Conservation (phyloP, 177 flowering plant genomes). For the Vitis hybrid region DNA sequence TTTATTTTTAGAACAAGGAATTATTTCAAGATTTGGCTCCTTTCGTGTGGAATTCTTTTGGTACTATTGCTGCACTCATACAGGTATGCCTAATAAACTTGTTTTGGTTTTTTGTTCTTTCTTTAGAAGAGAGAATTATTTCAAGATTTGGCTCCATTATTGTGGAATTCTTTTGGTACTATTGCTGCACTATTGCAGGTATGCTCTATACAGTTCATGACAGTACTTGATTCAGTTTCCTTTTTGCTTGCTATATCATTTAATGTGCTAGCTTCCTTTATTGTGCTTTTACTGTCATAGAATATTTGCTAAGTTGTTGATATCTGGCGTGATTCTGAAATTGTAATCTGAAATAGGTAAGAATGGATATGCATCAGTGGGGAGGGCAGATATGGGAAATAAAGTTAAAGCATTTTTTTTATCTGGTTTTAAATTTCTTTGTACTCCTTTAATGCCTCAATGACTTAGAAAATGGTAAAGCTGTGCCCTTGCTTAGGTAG, state of each 20-base stretch:
- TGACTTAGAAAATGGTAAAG: neutral
- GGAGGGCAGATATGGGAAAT: neutral
- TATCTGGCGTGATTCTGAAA: neutral
- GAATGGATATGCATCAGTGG: neutral
- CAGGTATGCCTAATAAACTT: slow-evolving; percentile 37
- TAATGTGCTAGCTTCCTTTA: neutral
- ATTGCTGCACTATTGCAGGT: slow-evolving; percentile 65
- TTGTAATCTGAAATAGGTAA: neutral
- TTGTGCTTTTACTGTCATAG: neutral
- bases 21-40: slow-evolving; percentile 72
- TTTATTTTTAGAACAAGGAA: slow-evolving; percentile 54
- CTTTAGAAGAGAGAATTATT: slow-evolving; percentile 49
- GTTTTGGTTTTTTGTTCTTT: slow-evolving; percentile 17
- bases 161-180: slow-evolving; percentile 65
- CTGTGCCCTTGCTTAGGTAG: neutral
- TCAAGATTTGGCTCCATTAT: slow-evolving; percentile 60
- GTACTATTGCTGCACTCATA: slow-evolving; percentile 64
- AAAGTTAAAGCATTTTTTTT: too few relatives aligned
- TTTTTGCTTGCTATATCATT: neutral
- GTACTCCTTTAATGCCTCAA: neutral
- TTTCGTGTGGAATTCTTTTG: slow-evolving; percentile 68
- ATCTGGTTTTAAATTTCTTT: neutral
- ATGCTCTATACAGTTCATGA: slow-evolving; percentile 11
- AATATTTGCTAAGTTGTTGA: neutral
- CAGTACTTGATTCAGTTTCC: neutral